phyloP scores from a whole-genome alignment of 176 grass and related monocot genomes.

The Triticum monococcum region DNA sequence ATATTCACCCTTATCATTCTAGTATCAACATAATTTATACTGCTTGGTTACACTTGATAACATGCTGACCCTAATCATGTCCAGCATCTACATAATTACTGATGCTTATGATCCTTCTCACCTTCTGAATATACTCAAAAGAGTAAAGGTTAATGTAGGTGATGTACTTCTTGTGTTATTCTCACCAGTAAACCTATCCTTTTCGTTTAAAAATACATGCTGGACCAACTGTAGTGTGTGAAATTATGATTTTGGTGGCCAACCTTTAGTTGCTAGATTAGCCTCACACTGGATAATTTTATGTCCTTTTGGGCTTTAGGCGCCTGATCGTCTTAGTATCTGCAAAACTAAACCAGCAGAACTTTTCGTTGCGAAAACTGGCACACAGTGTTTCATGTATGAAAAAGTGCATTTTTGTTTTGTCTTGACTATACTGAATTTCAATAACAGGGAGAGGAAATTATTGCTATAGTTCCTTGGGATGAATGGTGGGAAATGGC shows the following conservation, averaged over 20 bases:
- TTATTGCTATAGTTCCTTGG: conserved; percentile 93
- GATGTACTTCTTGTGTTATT: background rate
- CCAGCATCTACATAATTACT: background rate
- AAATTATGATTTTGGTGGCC: background rate
- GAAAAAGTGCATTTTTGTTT: background rate
- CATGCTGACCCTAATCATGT: background rate
- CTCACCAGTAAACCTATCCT: background rate
- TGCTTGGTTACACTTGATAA: background rate
- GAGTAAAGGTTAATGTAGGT: background rate
- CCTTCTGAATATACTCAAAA: background rate
- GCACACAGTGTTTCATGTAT: background rate
- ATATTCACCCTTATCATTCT: conserved; percentile 13
- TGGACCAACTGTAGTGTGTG: background rate
- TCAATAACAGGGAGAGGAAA: conserved; percentile 77
- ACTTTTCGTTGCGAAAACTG: background rate
- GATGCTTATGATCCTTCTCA: background rate
- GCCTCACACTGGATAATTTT: background rate
- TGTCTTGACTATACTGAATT: conserved; percentile 15
- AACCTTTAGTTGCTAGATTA: background rate
- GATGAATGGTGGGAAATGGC: conserved; percentile 92
- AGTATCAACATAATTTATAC: background rate
- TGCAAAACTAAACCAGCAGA: background rate
- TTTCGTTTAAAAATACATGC: background rate
- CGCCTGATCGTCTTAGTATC: background rate
- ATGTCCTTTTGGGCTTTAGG: background rate